phyloP scores from a whole-genome alignment of 2,329 filamentous ascomycete species.

The Alternaria sp. region DNA sequence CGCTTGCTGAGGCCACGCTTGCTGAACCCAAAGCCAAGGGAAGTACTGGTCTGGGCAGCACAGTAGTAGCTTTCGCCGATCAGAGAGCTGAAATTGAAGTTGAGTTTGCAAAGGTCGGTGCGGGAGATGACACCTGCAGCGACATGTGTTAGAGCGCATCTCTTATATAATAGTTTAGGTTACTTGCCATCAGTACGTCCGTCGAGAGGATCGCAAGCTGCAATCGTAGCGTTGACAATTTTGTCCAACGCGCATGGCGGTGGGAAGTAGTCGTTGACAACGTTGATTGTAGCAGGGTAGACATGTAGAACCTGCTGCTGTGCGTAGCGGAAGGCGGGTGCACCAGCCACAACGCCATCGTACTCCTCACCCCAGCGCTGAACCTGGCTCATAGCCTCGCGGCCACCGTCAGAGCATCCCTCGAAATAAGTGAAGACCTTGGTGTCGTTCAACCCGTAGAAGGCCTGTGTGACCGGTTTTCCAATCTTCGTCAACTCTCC shows the following conservation, averaged over 20 bases:
- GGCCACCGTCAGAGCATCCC: constrained; percentile 64
- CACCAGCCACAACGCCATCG: constrained; percentile 58
- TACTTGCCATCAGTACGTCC: constrained; percentile 60
- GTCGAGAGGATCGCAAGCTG: constrained; percentile 64
- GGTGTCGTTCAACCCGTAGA: constrained; percentile 45
- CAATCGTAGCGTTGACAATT: constrained; percentile 65
- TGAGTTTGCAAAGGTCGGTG: constrained; percentile 58
- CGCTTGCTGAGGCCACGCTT: constrained; percentile 13
- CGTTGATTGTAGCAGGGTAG: constrained; percentile 52
- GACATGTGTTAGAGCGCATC: not conserved
- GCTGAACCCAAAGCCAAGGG: constrained; percentile 29
- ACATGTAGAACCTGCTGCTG: constrained; percentile 59
- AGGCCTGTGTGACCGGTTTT: constrained; percentile 54
- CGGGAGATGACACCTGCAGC: constrained; percentile 56
- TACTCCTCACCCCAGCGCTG: constrained; percentile 61
- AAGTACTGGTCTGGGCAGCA: constrained; percentile 37
- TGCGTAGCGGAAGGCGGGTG: constrained; percentile 58
- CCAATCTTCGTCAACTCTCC: constrained; percentile 62
- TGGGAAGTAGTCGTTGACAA: constrained; percentile 54
- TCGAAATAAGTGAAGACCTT: constrained; percentile 61
- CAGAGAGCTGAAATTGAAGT: constrained; percentile 58
- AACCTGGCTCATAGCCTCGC: constrained; percentile 60
- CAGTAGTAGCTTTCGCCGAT: constrained; percentile 60
- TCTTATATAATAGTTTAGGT: too few relatives aligned
- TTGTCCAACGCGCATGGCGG: constrained; percentile 59